Conservation (phyloP, 2,329 filamentous ascomycete species). For the Metarhizium rileyi region DNA sequence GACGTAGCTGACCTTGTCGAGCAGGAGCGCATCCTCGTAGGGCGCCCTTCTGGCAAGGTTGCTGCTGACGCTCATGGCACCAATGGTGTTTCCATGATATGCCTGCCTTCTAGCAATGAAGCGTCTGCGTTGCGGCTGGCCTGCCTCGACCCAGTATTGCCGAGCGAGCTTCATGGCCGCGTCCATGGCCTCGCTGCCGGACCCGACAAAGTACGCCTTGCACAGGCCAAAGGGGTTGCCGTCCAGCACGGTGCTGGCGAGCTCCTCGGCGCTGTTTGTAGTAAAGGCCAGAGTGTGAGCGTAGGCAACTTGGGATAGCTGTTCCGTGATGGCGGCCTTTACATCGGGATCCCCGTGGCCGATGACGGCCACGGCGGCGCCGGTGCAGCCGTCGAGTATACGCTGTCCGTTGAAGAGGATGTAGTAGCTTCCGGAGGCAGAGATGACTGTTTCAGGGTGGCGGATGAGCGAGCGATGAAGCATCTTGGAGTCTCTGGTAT, state of each 20-base stretch:
- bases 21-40: constrained; percentile 36
- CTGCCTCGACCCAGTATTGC: constrained; percentile 36
- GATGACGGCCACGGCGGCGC: constrained; percentile 48
- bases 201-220: constrained; percentile 27
- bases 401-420: constrained; percentile 20
- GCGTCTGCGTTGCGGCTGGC: constrained; percentile 21
- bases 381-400: constrained; percentile 63
- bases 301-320: constrained; percentile 47
- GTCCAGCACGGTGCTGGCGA: constrained; percentile 26
- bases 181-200: constrained; percentile 32
- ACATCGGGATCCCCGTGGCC: constrained; percentile 58
- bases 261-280: constrained; percentile 38
- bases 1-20: constrained; percentile 45
- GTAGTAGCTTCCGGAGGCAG: constrained; percentile 29
- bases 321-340: constrained; percentile 45
- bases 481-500: constrained; percentile 12
- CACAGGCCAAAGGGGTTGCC: constrained; percentile 26
- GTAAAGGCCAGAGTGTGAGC: constrained; percentile 27
- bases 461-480: constrained; percentile 25
- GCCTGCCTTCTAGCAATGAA: constrained; percentile 34
- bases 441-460: constrained; percentile 26
- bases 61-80: constrained; percentile 54
- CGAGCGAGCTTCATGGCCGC: constrained; percentile 37
- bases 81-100: constrained; percentile 46
- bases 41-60: constrained; percentile 49